Percentiles rank a stretch among this genome's conserved stretches.
phyloP scores from a whole-genome alignment of 2,329 filamentous ascomycete species.

The Akanthomyces uredinophilus region DNA sequence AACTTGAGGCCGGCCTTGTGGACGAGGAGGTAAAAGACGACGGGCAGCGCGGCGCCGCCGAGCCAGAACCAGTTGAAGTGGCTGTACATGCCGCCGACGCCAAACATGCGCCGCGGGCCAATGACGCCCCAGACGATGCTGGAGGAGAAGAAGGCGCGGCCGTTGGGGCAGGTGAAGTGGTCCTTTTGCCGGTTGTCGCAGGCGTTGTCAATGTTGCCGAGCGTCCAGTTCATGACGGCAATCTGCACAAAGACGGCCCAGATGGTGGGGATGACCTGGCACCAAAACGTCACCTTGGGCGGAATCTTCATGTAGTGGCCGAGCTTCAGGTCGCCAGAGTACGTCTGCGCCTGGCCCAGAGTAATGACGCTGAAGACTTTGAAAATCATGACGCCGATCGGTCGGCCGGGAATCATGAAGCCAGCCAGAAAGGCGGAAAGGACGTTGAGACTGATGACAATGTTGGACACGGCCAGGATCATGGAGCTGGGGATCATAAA shows the following conservation, averaged over 20 bases:
- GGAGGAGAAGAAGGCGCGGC: conserved; percentile 43
- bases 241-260: conserved; percentile 44
- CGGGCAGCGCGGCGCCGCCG: conserved; percentile 43
- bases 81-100: conserved; percentile 45
- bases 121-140: conserved; percentile 55
- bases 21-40: conserved; percentile 40
- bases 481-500: conserved; percentile 23
- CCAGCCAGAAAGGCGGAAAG: conserved; percentile 33
- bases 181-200: conserved; percentile 30
- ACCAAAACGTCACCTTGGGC: conserved; percentile 30
- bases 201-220: conserved; percentile 43
- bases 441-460: conserved; percentile 35
- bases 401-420: conserved; percentile 22
- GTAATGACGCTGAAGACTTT: conserved; percentile 23
- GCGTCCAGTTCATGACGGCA: conserved; percentile 39
- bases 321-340: conserved; percentile 44
- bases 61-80: conserved; percentile 50
- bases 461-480: conserved; percentile 32
- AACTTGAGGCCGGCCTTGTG: conserved; percentile 24
- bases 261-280: conserved; percentile 37
- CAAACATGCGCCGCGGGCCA: conserved; percentile 52
- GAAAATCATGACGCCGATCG: conserved; percentile 24
- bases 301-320: conserved; percentile 48
- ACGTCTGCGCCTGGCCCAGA: conserved; percentile 39
- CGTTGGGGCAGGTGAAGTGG: conserved; percentile 35